These are phyloP conservation scores for Brassica incana DNA, from an alignment of 345 rosid species.

Conservation along the genomic window DNA sequence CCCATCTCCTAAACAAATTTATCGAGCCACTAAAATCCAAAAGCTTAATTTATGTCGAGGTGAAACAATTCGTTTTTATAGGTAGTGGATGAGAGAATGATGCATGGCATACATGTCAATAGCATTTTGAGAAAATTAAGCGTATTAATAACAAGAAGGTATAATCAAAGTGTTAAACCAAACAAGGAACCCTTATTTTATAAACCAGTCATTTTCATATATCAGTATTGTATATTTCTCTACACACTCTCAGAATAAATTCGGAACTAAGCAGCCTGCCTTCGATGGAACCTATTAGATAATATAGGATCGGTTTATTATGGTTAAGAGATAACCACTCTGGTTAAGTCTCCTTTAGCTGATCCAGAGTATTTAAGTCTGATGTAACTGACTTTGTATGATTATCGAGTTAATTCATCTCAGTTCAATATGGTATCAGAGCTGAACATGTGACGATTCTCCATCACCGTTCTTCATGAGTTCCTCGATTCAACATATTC, in stretches of 20 bases:
- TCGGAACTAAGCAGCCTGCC: not conserved
- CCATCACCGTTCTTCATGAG: not conserved
- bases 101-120: not conserved
- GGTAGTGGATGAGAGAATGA: not conserved
- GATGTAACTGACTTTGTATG: not conserved
- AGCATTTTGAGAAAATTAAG: not conserved
- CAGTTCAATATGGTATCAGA: not conserved
- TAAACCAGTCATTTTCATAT: not conserved
- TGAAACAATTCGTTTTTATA: not conserved
- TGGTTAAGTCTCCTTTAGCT: not conserved
- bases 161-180: not conserved
- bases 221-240: not conserved
- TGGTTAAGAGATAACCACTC: not conserved
- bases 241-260: not conserved
- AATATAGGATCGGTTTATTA: not conserved
- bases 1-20: conserved; percentile 13
- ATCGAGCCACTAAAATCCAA: conserved; percentile 23
- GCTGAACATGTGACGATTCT: not conserved
- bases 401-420: not conserved
- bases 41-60: conserved; percentile 12
- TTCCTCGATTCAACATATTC: not conserved
- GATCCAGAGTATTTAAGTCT: not conserved
- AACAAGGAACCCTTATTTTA: not conserved
- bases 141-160: not conserved
- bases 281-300: not conserved